Base-by-base conservation (phyloP, 176 grass and related monocot genomes). In the Areca catechu region DNA sequence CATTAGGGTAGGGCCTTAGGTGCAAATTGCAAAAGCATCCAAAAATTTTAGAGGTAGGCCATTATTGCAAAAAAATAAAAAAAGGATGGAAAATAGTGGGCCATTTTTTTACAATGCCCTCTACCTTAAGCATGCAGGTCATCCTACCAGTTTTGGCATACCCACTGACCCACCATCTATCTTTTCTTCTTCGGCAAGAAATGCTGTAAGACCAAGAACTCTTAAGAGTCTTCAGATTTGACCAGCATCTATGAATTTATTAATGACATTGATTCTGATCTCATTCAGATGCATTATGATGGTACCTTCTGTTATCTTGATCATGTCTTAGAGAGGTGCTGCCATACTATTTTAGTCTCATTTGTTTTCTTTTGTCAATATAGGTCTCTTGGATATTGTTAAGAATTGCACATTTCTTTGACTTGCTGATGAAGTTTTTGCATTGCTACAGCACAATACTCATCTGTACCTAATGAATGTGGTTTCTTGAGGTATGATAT, bases 321-420 rank as follows among this genome's bases (percentile, higher is more conserved):
- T 37, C 34, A 37, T 37, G 7, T 43, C 34, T 43, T 2, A 14
- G 34, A 43, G 34, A 43, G 34, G 2, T 43, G 34, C 34, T 43
- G 34, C 9, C 34, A 43, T 12, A 14, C 34, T 43, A 43, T 43
- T 72, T 53, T 68, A 21, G 50, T 73, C 30, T 69, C 50, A 21
- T 27, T 63, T 69, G 51, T 77, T 65, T 10, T 50, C 66, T 75
- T 83, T 24, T 74, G 62, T 79, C 63, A 56, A 68, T 79, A 12
- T 65, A 96, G 86, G 80, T 51, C 83, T 90, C 48, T 74, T 96
- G 66, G 74, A 96, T 50, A 68, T 96, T 74, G 72, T 90, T 28
- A 96, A 90, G 80, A 80, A 88, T 55, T 96, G 86, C 71, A 90
- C 86, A 61, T 96, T 90, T 84, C 77, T 96, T 82, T 86, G 91